These are phyloP conservation scores for Saitoella complicata DNA, from an alignment of 805 yeast species.

Conservation along the genomic window DNA sequence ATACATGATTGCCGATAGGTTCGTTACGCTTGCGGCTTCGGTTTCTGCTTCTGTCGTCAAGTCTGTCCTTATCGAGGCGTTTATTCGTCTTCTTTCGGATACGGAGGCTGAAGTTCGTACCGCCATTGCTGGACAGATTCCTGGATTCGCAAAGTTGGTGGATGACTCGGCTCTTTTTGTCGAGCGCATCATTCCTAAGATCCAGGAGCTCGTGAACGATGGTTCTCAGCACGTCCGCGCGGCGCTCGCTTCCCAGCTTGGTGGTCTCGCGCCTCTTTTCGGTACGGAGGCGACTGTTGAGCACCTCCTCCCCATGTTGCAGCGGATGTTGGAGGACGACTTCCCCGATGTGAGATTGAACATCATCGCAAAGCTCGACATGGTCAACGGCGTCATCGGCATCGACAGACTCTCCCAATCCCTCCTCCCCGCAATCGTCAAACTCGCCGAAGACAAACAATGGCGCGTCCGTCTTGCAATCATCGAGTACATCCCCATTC, in stretches of 20 bases:
- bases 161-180: constrained; percentile 34
- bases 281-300: constrained; percentile 70
- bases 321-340: constrained; percentile 91
- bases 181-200: constrained; percentile 62
- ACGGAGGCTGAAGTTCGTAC: constrained; percentile 94
- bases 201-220: constrained; percentile 72
- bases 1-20: constrained; percentile 93
- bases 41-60: constrained; percentile 36
- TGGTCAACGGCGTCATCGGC: constrained; percentile 88
- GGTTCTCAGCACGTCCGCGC: constrained; percentile 87
- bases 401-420: constrained; percentile 74
- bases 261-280: constrained; percentile 70
- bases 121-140: constrained; percentile 82
- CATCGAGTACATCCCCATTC: constrained; percentile 85
- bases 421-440: constrained; percentile 86
- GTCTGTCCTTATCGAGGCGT: constrained; percentile 45
- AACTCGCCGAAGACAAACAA: constrained; percentile 86
- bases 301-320: constrained; percentile 67
- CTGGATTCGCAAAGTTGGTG: constrained; percentile 27
- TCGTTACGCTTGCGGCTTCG: constrained; percentile 51
- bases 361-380: constrained; percentile 79
- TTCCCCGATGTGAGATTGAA: constrained; percentile 91
- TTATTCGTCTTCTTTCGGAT: constrained; percentile 68
- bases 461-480: constrained; percentile 98
- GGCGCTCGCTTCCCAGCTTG: constrained; percentile 74